These are phyloP conservation scores for Polyrhizophydium stewartii DNA, from an alignment of 371 early-diverging fungal species.

Conservation along the genomic window DNA sequence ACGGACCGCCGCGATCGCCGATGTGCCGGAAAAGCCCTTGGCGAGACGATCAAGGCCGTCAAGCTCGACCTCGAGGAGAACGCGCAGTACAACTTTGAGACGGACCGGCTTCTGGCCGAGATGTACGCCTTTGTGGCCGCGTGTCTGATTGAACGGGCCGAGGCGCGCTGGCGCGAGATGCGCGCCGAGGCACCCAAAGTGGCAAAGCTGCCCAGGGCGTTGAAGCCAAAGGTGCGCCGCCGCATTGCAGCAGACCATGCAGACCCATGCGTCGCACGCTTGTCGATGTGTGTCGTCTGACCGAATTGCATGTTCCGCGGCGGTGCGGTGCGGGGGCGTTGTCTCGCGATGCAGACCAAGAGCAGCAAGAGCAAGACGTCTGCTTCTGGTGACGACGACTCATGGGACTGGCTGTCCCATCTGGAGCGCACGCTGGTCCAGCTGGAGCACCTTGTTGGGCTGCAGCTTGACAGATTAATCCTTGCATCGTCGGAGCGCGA, in stretches of 20 bases:
- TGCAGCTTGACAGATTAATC: constrained; percentile 75
- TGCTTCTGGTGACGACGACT: constrained; percentile 17
- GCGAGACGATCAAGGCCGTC: constrained; percentile 55
- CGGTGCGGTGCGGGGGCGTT: no score
- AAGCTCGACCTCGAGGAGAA: constrained; percentile 56
- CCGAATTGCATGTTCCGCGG: no score
- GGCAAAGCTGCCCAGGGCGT: constrained; percentile 19
- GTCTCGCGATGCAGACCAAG: no score
- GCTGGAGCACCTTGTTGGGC: constrained; percentile 51
- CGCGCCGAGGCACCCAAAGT: not conserved
- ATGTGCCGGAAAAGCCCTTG: constrained; percentile 45
- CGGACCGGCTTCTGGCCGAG: constrained; percentile 61
- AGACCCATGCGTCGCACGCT: no score
- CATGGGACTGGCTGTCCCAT: constrained; percentile 55
- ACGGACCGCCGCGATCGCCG: not conserved
- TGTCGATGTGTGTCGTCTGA: no score
- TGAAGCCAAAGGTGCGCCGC: no score
- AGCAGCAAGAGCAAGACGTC: no score
- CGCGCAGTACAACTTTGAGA: constrained; percentile 62
- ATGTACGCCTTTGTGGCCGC: constrained; percentile 72
- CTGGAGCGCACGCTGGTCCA: constrained; percentile 52
- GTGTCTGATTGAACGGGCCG: constrained; percentile 64
- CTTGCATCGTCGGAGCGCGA: constrained; percentile 73
- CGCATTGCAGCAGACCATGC: no score
- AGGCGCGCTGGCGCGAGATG: constrained; percentile 34